Evolutionary conservation across 2,329 filamentous ascomycete genomes (phyloP), one percentile per base, ranked within the genome.

Genomic region (Fusarium sp.): DNA sequence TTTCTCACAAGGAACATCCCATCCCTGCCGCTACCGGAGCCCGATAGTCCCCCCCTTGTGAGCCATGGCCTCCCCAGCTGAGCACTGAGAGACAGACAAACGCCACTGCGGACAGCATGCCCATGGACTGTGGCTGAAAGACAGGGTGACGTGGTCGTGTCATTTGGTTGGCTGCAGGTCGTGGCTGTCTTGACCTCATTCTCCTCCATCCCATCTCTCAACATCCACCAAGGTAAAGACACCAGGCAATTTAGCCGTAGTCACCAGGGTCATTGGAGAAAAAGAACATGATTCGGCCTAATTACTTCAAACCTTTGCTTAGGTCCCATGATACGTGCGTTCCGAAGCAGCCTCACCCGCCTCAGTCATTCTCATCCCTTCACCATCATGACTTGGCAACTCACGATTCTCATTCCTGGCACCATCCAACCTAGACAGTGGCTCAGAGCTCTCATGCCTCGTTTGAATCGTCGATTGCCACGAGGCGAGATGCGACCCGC

Each of bases 11-110:
- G 47, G 18, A 31, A 20, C 47, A 54, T 20, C 47, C 47, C 11
- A 54, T 54, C 47, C 27, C 47, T 54, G 27, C 27, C 27, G 27
- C 58, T 52, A 63, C 42, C 54, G 45, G 54, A 45, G 42, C 35
- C 59, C 47, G 40, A 24, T 47, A 52, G 20, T 27, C 31, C 60
- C 59, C 58, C 60, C 29, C n/a, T 40, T 35, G 16, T 14, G 6
- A 61, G 22, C n/a, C 35, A 58, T 58, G 31, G 58, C 11, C 37
- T 42, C 37, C 57, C 57, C 57, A 40, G 34, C 57, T 29, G 52
- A n/a, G n/a, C 31, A 34, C 13, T 24, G 37, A 65, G 38, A 70
- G 47, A 69, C 52, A 65, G 38, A 45, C 47, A 54, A 29, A 54
- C n/a, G 29, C n/a, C 50, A 56, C 24, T 42, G 18, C 18, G 24